These are phyloP conservation scores for Myxozyma mucilagina DNA, from an alignment of 805 yeast genomes.

Conservation along the genomic window DNA sequence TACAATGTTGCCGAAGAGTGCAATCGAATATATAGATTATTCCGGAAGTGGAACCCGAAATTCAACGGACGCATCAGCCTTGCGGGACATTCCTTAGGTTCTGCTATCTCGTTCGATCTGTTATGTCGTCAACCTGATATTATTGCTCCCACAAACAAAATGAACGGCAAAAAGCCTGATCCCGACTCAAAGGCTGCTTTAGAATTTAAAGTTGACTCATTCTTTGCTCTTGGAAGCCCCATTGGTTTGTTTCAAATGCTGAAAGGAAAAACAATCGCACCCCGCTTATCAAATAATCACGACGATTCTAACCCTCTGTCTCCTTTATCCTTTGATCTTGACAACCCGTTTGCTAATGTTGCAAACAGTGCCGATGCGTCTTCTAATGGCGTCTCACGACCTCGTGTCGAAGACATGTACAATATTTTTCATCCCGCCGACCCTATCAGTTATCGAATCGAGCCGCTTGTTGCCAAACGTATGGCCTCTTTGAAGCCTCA, in stretches of 20 bases:
- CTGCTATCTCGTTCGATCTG: conserved; percentile 78
- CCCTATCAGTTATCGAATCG: conserved; percentile 86
- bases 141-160: background rate
- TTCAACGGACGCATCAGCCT: conserved; percentile 81
- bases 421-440: conserved; percentile 89
- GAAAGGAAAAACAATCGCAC: conserved; percentile 57
- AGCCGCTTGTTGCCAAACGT: conserved; percentile 66
- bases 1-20: conserved; percentile 61
- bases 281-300: conserved; percentile 5
- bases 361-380: background rate
- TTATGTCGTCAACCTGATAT: conserved; percentile 50
- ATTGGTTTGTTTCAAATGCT: conserved; percentile 81
- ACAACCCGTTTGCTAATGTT: conserved; percentile 16
- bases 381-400: conserved; percentile 42
- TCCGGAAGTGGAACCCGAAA: conserved; percentile 61
- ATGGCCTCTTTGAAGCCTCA: conserved; percentile 55
- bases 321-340: conserved; percentile 21
- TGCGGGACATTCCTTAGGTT: conserved; percentile 90
- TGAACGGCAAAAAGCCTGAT: background rate
- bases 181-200: conserved; percentile 39
- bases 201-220: conserved; percentile 69
- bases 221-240: conserved; percentile 87
- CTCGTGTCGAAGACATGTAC: conserved; percentile 60
- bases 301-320: background rate
- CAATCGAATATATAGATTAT: conserved; percentile 61